Base-by-base conservation (phyloP, 2,329 filamentous ascomycete genomes). In the Pseudomassariella vexata region DNA sequence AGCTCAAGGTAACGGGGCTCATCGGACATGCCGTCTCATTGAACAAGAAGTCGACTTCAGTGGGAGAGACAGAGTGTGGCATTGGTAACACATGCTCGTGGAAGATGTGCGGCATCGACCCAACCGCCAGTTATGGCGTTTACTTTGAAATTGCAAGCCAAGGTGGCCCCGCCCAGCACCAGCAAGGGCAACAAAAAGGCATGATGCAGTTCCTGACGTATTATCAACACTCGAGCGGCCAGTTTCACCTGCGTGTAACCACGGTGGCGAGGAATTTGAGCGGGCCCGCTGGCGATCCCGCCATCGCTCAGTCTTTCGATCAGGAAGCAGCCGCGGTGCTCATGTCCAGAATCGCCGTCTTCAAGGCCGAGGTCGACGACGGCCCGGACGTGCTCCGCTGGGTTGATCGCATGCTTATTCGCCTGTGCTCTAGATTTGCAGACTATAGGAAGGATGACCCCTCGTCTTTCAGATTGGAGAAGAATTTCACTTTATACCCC, bases 31-130 rank as follows among this genome's bases (percentile, higher is more conserved):
- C 90, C 1, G 82, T 98, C 28, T 96, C 90, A 3, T 69, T 95
- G 47, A 96, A 96, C 70, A 98, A 96, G 66, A 98, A 98, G 57
- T 96, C 92, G 0, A 84, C 85, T 7, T 95, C 88, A 2, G 92
- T 98, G 9, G 92, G 92, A 32, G 92, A 98, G 66, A 96, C 92
- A 0, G 92, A 98, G 57, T 95, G 90, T 50, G 92, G 92, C 52
- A 95, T 98, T 48, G 92, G 92, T 44, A 96, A 96, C 56, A 98
- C 92, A 1, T 96, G 90, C 61, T 90, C 89, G 3, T 98, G 92
- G 92, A 98, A 98, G 65, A 95, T 98, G 90, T 96, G 92, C 52
- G 89, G 88, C 46, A 95, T 98, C 46, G 89, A 96, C 49, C 92
- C 92, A 9, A 83, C 80, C 34, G 80, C 92, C 19, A 95, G 88